A percentile compares a stretch with the other conserved stretches of the same genome.
Conservation (phyloP, 306 rosid species). For the Sophora flavescens region DNA sequence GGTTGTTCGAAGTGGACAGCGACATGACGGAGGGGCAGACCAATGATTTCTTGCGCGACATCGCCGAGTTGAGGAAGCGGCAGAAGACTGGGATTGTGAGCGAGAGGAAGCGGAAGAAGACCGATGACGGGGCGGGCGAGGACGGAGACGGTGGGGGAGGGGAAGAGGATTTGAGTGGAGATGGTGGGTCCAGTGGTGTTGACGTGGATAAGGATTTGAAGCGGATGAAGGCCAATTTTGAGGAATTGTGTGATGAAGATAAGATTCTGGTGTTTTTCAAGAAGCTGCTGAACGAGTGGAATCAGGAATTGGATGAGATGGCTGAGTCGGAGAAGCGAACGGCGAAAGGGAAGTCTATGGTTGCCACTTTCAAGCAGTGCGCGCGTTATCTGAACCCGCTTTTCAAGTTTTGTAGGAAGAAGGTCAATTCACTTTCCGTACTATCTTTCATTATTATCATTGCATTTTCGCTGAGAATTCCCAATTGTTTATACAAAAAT, state of each 20-base stretch:
- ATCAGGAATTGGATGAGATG: slow-evolving; percentile 91
- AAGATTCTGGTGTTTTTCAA: slow-evolving; percentile 92
- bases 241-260: slow-evolving; percentile 86
- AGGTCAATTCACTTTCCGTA: slow-evolving; percentile 55
- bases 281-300: slow-evolving; percentile 93
- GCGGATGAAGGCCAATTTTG: slow-evolving; percentile 87
- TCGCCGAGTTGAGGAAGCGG: slow-evolving; percentile 93
- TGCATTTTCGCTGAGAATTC: background rate
- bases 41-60: slow-evolving; percentile 90
- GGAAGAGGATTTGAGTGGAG: slow-evolving; percentile 78
- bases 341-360: slow-evolving; percentile 94
- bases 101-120: slow-evolving; percentile 86
- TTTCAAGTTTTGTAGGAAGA: slow-evolving; percentile 96
- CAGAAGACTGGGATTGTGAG: slow-evolving; percentile 90
- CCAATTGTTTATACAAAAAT: too few species aligned
- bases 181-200: slow-evolving; percentile 76
- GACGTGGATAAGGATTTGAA: slow-evolving; percentile 78
- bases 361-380: slow-evolving; percentile 96
- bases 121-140: slow-evolving; percentile 69
- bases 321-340: slow-evolving; percentile 81
- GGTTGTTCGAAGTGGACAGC: slow-evolving; percentile 88
- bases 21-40: slow-evolving; percentile 99
- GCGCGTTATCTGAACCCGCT: slow-evolving; percentile 92
- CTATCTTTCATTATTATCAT: background rate
- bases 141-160: slow-evolving; percentile 81